Conservation (phyloP, 176 grass and related monocot species). For the Eragrostis curvula region DNA sequence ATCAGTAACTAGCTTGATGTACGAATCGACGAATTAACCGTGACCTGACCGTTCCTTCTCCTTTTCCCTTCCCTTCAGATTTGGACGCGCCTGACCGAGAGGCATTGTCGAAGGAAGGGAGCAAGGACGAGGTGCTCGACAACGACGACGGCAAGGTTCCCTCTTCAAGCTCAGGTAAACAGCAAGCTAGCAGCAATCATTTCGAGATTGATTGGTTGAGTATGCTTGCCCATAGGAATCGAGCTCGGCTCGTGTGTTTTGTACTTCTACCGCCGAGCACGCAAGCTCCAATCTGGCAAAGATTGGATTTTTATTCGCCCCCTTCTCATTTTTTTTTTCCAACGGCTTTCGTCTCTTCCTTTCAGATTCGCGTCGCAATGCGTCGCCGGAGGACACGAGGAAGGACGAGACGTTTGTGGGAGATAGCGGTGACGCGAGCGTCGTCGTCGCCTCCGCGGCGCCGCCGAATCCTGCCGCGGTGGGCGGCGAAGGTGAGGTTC, state of each 20-base stretch:
- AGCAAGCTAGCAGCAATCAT: neutral
- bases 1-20: neutral
- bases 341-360: neutral
- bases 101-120: conserved; percentile 36
- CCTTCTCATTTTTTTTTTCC: neutral
- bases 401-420: conserved; percentile 23
- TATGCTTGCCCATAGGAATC: neutral
- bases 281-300: conserved; percentile 33
- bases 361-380: conserved; percentile 46
- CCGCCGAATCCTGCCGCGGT: neutral
- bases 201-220: neutral
- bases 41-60: neutral
- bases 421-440: conserved; percentile 5
- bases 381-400: conserved; percentile 27
- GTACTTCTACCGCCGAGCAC: conserved; percentile 14
- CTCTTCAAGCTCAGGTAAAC: conserved; percentile 27
- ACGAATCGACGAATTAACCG: neutral
- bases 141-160: conserved; percentile 25
- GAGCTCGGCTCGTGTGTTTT: neutral
- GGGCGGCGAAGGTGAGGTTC: neutral
- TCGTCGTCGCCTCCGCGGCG: neutral
- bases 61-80: conserved; percentile 24
- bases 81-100: neutral
- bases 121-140: conserved; percentile 51
- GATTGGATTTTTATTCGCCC: neutral